Conservation (phyloP, 192 early-diverging fungal species). For the Neocallimastix lanati region DNA sequence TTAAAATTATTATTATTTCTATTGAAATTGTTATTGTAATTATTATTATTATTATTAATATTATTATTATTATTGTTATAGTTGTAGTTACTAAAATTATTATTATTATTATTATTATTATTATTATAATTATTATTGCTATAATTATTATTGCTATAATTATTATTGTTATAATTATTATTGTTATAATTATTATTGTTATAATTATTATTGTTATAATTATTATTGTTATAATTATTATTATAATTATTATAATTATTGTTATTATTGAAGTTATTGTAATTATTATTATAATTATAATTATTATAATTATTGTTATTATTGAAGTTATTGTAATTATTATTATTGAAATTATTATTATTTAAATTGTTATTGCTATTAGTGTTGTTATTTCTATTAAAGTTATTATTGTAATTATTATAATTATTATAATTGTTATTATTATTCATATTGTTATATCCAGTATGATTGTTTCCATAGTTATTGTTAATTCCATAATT, state of each 20-base stretch:
- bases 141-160: too few relatives aligned
- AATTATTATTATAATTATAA: background rate
- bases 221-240: background rate
- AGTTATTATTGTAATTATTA: background rate
- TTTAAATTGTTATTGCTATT: background rate
- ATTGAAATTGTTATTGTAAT: too few relatives aligned
- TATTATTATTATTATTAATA: too few relatives aligned
- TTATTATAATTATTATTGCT: too few relatives aligned
- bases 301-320: background rate
- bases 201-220: too few relatives aligned
- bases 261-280: background rate
- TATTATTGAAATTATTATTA: background rate
- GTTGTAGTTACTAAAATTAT: too few relatives aligned
- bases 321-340: background rate
- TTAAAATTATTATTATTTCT: too few relatives aligned
- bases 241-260: background rate
- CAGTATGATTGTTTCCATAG: background rate
- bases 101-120: too few relatives aligned
- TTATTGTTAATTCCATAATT: background rate
- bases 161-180: too few relatives aligned
- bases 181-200: too few relatives aligned
- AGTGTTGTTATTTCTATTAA: background rate
- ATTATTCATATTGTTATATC: background rate
- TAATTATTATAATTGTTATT: background rate
- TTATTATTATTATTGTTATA: too few relatives aligned